A percentile compares a stretch with the other conserved stretches of the same genome.
These are phyloP conservation scores for Trichoderma harzianum DNA, from an alignment of 2,329 filamentous ascomycete genomes.

Conservation along the genomic window DNA sequence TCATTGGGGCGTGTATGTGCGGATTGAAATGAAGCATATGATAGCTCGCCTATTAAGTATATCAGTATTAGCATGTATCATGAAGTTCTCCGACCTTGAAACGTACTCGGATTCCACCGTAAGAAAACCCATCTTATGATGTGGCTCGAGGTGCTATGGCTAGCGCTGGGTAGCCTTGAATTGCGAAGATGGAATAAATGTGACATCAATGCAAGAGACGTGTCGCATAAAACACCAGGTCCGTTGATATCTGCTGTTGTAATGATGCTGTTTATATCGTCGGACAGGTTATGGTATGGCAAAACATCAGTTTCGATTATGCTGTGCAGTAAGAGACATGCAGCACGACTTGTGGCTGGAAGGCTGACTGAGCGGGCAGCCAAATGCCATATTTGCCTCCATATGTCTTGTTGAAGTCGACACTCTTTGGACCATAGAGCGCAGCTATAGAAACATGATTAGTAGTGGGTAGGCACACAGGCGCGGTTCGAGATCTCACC, in stretches of 20 bases:
- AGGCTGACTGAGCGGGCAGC: constrained; percentile 68
- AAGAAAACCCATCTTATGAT: constrained; percentile 78
- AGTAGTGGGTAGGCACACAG: constrained; percentile 18
- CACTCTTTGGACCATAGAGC: constrained; percentile 25
- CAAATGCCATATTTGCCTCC: constrained; percentile 19
- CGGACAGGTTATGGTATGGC: constrained; percentile 61
- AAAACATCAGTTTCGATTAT: constrained; percentile 67
- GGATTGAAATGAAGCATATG: constrained; percentile 63
- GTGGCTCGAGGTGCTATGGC: constrained; percentile 64
- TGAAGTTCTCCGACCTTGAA: background rate
- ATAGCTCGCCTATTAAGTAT: constrained; percentile 57
- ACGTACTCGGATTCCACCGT: constrained; percentile 76
- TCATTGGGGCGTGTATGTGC: constrained; percentile 62
- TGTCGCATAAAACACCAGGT: constrained; percentile 74
- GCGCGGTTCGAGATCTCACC: constrained; percentile 48
- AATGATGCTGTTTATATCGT: constrained; percentile 69
- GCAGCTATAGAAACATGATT: constrained; percentile 31
- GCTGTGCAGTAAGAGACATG: constrained; percentile 67
- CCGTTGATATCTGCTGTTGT: constrained; percentile 77
- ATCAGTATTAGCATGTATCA: background rate
- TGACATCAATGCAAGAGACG: constrained; percentile 70
- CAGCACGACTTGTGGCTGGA: constrained; percentile 68
- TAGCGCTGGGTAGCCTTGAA: constrained; percentile 64
- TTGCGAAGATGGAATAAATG: constrained; percentile 65
- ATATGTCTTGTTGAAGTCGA: constrained; percentile 33